Evolutionary conservation across 2,329 filamentous ascomycete species (phyloP).

Genomic region (Sporothrix protearum): DNA sequence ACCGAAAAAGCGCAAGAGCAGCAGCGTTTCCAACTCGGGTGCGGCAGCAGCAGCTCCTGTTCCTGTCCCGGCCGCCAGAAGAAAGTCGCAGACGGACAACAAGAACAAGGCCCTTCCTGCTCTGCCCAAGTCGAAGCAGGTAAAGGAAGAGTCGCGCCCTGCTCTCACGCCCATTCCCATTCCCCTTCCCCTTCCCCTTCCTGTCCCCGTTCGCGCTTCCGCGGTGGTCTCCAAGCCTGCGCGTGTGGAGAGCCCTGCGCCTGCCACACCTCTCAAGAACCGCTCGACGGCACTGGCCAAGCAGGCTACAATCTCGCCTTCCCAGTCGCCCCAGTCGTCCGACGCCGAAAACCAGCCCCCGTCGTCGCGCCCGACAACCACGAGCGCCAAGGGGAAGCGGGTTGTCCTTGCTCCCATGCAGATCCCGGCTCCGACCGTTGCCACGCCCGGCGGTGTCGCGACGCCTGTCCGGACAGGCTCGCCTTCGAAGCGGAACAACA

Average conservation of each 20-base stretch:
- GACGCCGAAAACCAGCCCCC: conserved; percentile 78
- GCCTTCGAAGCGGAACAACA: conserved; percentile 52
- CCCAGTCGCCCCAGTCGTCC: conserved; percentile 69
- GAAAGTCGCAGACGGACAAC: conserved; percentile 27
- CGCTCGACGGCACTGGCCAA: conserved; percentile 47
- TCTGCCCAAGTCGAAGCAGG: conserved; percentile 25
- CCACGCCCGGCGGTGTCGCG: conserved; percentile 28
- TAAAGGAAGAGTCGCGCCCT: background rate
- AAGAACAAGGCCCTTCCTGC: conserved; percentile 35
- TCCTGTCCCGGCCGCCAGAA: background rate
- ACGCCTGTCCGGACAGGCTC: conserved; percentile 52
- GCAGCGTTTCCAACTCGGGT: background rate
- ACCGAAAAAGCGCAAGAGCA: background rate
- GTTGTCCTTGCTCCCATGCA: conserved; percentile 46
- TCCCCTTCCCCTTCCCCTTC: no score
- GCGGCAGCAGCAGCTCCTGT: background rate
- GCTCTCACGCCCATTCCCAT: background rate
- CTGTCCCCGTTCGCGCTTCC: background rate
- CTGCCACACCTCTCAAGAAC: conserved; percentile 43
- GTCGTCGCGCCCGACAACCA: conserved; percentile 56
- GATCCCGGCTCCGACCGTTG: background rate
- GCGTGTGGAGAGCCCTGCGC: conserved; percentile 22
- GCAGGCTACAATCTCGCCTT: conserved; percentile 57
- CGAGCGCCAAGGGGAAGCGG: conserved; percentile 44
- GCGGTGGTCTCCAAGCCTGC: background rate